Evolutionary conservation across 148 eudicot genomes (phyloP).

Genomic region (Rhododendron henanense): DNA sequence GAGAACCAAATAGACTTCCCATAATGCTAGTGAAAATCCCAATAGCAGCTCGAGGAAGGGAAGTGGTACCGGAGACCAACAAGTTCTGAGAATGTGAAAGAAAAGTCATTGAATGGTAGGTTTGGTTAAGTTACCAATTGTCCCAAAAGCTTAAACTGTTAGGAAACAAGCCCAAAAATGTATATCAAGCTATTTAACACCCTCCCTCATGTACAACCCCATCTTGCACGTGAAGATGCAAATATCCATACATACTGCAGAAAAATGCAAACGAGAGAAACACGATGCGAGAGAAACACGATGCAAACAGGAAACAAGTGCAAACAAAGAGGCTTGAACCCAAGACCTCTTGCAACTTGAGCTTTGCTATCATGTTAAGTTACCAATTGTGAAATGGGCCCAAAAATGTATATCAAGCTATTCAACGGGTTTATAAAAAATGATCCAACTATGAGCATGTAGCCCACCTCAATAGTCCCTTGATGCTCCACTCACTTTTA

Average conservation of each 20-base stretch:
- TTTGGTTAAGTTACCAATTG: neutral
- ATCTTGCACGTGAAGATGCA: neutral
- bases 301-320: too few relatives aligned
- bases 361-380: neutral
- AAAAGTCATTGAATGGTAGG: neutral
- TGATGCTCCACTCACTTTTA: neutral
- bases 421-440: neutral
- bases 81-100: constrained; percentile 2
- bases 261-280: too few relatives aligned
- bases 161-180: neutral
- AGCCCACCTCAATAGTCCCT: neutral
- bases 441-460: neutral
- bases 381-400: too few relatives aligned
- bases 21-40: constrained; percentile 54
- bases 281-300: too few relatives aligned
- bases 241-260: too few relatives aligned
- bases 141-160: neutral
- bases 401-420: too few relatives aligned
- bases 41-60: constrained; percentile 57
- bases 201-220: neutral
- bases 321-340: neutral
- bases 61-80: constrained; percentile 22
- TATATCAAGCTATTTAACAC: neutral
- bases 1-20: constrained; percentile 41
- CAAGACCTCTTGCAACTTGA: neutral